Percentiles rank a stretch among this genome's conserved stretches.
These are phyloP conservation scores for Penicillium occitanis DNA, from an alignment of 2,329 filamentous ascomycete genomes.

Conservation along the genomic window DNA sequence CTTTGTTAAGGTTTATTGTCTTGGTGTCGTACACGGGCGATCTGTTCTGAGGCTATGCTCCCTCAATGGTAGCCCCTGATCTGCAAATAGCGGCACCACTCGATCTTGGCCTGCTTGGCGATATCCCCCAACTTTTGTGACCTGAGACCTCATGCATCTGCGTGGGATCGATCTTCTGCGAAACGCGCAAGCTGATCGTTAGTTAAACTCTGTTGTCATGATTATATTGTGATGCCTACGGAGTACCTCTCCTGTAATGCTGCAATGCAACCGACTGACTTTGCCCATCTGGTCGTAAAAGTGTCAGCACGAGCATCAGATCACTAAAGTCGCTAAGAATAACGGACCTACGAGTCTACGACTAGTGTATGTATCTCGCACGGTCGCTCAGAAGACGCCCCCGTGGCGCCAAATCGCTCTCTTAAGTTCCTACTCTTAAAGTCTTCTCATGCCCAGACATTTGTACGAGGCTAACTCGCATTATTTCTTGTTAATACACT, in stretches of 20 bases:
- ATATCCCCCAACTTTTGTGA: neutral
- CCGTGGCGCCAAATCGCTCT: neutral
- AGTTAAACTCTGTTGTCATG: neutral
- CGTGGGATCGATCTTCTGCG: neutral
- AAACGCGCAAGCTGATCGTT: neutral
- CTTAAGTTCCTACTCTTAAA: neutral
- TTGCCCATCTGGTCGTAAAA: neutral
- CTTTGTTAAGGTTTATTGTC: neutral
- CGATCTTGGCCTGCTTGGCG: constrained; percentile 16
- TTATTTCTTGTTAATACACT: neutral
- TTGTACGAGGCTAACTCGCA: neutral
- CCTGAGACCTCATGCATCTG: neutral
- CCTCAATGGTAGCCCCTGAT: constrained; percentile 17
- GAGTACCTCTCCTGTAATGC: neutral
- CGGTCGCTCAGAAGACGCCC: neutral
- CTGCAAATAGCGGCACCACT: constrained; percentile 19
- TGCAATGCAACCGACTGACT: constrained; percentile 8
- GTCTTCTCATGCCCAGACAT: neutral
- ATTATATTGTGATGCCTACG: neutral
- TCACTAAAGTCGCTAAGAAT: neutral
- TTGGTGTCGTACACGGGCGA: constrained; percentile 11
- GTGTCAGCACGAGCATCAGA: neutral
- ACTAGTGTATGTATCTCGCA: constrained; percentile 1
- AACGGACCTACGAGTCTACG: neutral
- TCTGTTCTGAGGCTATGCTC: constrained; percentile 15